Base-by-base conservation (phyloP, 2,329 filamentous ascomycete species). In the Apiospora pterosperma region DNA sequence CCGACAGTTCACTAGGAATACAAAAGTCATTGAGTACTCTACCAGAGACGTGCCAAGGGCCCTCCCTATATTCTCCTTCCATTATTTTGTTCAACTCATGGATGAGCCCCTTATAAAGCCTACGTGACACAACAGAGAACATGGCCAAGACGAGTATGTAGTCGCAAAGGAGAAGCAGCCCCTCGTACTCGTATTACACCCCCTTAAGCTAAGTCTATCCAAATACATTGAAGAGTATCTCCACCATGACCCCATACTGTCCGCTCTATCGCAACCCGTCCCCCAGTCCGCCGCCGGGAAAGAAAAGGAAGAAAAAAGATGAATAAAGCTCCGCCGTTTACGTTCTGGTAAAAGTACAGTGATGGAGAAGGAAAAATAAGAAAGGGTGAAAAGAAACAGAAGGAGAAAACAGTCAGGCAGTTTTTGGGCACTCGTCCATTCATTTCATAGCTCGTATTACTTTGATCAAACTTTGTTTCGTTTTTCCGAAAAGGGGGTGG, bases 401-500 rank as follows among this genome's bases (percentile, higher is more conserved):
- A n/a, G 25, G 14, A 12, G 19, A 25, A 59, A 59, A 59, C 23
- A 38, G 5, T 12, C 48, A 52, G 5, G 19, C 48, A 52, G 34
- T 62, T 23, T 34, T 42, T 52, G 48, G 64, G 61, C 25, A 36
- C 42, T 52, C 25, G 28, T 60, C 36, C 64, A 63, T 66, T 65
- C 63, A 67, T 63, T 60, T 68, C 65, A 55, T 68, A 61, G 62
- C 67, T 65, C 63, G 65, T 68, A 23, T 59, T 52, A 41, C 21
- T 58, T 61, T 62, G 31, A 55, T 19, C 48, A 55, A 55, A 55
- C 28, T 34, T n/a, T 55, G 48, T 55, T 52, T 55, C 14, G 16
- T n/a, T 19, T 10, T 55, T 55, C 34, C 12, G 16, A 16, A n/a
- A 55, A 55, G 25, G 16, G 28, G 28, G 12, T 12, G 28, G n/a